Base-by-base conservation (phyloP, 202 grass and related monocot genomes). In the Schoenoplectus triqueter region DNA sequence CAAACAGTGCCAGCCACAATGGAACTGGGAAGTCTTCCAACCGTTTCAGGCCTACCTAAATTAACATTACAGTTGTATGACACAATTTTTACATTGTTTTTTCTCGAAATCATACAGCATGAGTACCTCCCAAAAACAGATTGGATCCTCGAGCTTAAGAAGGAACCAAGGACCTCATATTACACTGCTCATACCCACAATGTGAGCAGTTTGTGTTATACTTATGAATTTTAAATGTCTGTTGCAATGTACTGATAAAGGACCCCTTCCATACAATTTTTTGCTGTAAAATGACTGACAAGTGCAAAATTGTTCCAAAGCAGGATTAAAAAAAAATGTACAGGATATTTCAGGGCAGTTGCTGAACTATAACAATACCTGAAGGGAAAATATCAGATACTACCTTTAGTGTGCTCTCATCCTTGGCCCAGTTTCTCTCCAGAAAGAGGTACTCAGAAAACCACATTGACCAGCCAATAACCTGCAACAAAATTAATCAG, bases 381-480 rank as follows among this genome's bases (percentile, higher is more conserved):
- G 72, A 75, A 75, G 21, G 2, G 55, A 56, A 76, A 55, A 72
- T 7, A 74, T 21, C 10, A 86, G 54, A 77, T 63, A 83, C 49
- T 88, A 97, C 94, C 54, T 92, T 93, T 51, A 97, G 22, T 80
- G 86, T 97, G 64, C 81, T 92, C 80, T 97, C 91, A 93, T 97
- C 94, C 70, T 92, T 97, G 60, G 91, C 91, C 94, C 94, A 97
- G 64, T 73, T 97, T 86, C 94, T 91, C 79, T 93, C 94, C 65
- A 97, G 86, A 90, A 97, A 97, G 21, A 97, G 94, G 70, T 97
- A 97, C 54, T 97, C 91, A 66, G 91, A 83, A 87, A 93, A 97
- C 94, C 94, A 97, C 94, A 97, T 97, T 42, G 94, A 97, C 94
- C 94, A 97, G 52, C 94, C 94, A 73, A 97, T 97, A 85, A 97